Evolutionary conservation across 164 flowering plant genomes (phyloP).

Genomic region (Piper betle): DNA sequence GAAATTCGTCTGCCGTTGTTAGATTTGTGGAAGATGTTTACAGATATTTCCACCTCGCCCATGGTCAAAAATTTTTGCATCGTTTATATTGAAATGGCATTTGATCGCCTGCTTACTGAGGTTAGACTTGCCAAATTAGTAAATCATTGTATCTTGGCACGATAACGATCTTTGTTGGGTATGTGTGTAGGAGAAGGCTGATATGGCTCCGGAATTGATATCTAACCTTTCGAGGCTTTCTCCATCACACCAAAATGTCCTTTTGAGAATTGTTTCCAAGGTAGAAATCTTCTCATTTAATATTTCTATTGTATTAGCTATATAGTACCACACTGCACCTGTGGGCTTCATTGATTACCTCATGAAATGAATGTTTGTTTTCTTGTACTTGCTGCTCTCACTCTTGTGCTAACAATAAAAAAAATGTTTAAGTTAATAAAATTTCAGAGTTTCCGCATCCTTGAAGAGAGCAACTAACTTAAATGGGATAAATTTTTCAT

Average conservation of each 20-base stretch:
- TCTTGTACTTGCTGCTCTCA: too few species aligned
- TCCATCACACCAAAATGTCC: conserved; percentile 72
- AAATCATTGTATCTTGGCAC: not conserved
- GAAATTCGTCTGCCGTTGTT: conserved; percentile 66
- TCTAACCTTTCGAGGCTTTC: conserved; percentile 67
- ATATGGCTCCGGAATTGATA: conserved; percentile 50
- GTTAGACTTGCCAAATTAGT: conserved; percentile 21
- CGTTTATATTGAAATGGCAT: conserved; percentile 91
- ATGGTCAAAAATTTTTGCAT: conserved; percentile 90
- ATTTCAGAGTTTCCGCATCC: not conserved
- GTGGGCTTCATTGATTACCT: too few species aligned
- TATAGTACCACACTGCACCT: too few species aligned
- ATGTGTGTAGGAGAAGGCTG: conserved; percentile 52
- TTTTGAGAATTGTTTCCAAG: conserved; percentile 54
- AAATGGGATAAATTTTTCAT: too few species aligned
- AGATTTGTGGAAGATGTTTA: conserved; percentile 66
- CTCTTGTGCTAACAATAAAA: not conserved
- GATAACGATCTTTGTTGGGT: not conserved
- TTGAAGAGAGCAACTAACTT: not conserved
- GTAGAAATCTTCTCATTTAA: conserved; percentile 18
- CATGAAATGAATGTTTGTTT: too few species aligned
- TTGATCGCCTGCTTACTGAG: conserved; percentile 56
- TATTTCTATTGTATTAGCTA: not conserved
- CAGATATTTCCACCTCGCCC: conserved; percentile 38
- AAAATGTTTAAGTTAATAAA: too few species aligned